Evolutionary conservation across 2,329 filamentous ascomycete species (phyloP).

Genomic region (Aspergillus pseudoglaucus): DNA sequence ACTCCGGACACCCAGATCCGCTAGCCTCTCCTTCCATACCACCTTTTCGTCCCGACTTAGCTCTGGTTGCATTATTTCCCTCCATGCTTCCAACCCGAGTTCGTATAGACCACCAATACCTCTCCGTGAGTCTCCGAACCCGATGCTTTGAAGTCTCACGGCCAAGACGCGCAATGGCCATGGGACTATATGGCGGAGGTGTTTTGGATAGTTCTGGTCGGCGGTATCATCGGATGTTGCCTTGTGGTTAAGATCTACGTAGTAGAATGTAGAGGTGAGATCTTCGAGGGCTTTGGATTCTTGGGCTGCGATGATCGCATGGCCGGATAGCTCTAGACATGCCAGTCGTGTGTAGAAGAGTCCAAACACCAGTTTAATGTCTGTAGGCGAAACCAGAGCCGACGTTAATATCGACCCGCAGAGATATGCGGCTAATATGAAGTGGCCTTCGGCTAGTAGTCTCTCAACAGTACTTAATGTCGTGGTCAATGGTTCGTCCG

Average conservation of each 20-base stretch:
- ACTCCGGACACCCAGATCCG: constrained; percentile 64
- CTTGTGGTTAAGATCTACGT: constrained; percentile 26
- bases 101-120: constrained; percentile 90
- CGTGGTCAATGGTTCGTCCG: constrained; percentile 48
- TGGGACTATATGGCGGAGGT: constrained; percentile 69
- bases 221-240: constrained; percentile 46
- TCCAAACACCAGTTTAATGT: constrained; percentile 63
- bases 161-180: constrained; percentile 81
- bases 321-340: constrained; percentile 72
- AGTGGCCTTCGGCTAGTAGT: constrained; percentile 67
- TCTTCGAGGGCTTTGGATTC: constrained; percentile 60
- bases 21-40: constrained; percentile 65
- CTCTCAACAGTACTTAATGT: constrained; percentile 47
- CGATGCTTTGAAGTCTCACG: constrained; percentile 76
- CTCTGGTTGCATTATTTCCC: constrained; percentile 48
- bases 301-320: constrained; percentile 60
- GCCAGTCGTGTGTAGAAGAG: constrained; percentile 76
- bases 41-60: constrained; percentile 50
- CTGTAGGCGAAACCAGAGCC: constrained; percentile 36
- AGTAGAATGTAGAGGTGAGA: constrained; percentile 51
- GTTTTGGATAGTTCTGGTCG: constrained; percentile 53
- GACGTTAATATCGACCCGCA: constrained; percentile 38
- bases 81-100: constrained; percentile 69
- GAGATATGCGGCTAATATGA: constrained; percentile 64
- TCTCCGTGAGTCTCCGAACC: constrained; percentile 74